Evolutionary conservation across 306 rosid species (phyloP), one percentile per base, ranked within the genome.

Genomic region (Delonix regia): DNA sequence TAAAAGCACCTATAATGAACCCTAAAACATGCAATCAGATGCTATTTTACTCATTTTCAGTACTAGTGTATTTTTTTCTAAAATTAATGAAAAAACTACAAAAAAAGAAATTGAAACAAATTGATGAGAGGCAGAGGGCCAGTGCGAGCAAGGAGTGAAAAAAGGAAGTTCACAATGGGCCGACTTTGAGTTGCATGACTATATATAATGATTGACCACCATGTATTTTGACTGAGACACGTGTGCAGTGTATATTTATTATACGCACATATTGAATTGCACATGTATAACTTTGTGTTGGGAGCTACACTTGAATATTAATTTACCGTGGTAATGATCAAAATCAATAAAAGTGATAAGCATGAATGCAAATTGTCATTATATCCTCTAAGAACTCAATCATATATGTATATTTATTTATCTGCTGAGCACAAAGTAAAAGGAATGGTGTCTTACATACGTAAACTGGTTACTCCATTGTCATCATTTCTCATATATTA

Each of bases 181-280:
- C n/a, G n/a, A n/a, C n/a, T n/a, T 73, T 57, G 74, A 70, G 80
- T 74, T 73, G 82, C 80, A 69, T 61, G 57, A 73, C 78, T 82
- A 80, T n/a, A n/a, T n/a, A n/a, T 80, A 80, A 86, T 88, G 55
- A 82, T 86, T 86, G 80, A 67, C 44, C 53, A 73, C 86, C 21
- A 78, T 73, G 44, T 75, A 71, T 75, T 63, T 86, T 79, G 86
- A 78, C 84, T 48, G 48, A 34, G 70, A 77, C 86, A 83, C 87
- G 90, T 85, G 89, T 84, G 81, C 67, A 36, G 25, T 53, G 41
- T 47, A 25, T 30, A 24, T 56, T 69, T 55, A 75, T 36, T 76
- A 72, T 76, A 85, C n/a, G n/a, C n/a, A n/a, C n/a, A n/a, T n/a
- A n/a, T n/a, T n/a, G n/a, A n/a, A n/a, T n/a, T 39, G 24, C 66